Conservation (phyloP, 352 stramenopile genomes). For the Phytopythium vexans region DNA sequence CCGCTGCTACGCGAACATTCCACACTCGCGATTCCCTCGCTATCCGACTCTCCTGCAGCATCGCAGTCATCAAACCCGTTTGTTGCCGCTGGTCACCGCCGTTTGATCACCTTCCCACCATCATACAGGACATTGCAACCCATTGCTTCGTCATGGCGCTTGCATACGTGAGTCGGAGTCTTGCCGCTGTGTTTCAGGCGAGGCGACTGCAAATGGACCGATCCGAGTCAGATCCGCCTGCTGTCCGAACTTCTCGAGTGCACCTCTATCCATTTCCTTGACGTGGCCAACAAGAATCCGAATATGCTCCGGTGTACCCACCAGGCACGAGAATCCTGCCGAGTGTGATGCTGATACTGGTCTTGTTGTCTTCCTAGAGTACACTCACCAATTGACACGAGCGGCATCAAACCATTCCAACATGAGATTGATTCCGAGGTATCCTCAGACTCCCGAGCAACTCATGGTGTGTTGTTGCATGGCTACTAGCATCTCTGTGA, state of each 20-base stretch:
- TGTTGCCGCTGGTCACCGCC: too few species aligned
- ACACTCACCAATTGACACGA: background rate
- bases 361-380: background rate
- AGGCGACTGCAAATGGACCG: too few species aligned
- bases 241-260: too few species aligned
- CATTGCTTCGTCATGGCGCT: too few species aligned
- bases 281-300: background rate
- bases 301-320: background rate
- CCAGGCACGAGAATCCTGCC: background rate
- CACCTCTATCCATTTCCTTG: background rate
- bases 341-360: background rate
- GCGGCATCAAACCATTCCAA: background rate
- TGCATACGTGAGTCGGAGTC: background rate
- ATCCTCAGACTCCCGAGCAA: background rate
- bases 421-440: background rate
- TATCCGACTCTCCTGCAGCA: too few species aligned
- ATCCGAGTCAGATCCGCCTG: too few species aligned
- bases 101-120: too few species aligned
- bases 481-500: background rate
- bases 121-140: too few species aligned
- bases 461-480: background rate
- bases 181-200: background rate
- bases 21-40: background rate
- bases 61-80: too few species aligned
- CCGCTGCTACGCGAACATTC: background rate